A percentile compares a stretch with the other conserved stretches of the same genome.
phyloP scores from a whole-genome alignment of 441 rosid species.

The Jatropha multifida region DNA sequence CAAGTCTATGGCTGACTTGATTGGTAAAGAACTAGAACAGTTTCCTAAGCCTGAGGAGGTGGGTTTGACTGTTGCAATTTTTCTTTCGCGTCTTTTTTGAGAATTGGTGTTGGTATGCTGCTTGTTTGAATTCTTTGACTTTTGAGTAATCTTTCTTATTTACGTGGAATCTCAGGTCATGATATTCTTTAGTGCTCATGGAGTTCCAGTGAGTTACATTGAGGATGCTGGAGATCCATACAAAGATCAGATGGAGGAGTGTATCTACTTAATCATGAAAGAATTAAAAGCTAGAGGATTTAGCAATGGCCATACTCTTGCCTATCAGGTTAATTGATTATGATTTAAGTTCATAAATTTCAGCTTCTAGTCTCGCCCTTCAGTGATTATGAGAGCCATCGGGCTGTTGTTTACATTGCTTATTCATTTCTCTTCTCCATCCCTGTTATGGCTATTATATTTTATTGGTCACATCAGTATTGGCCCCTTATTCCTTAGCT shows the following conservation, averaged over 20 bases:
- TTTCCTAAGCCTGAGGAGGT: conserved; percentile 78
- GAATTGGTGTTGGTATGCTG: background rate
- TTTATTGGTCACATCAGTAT: background rate
- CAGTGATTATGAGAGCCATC: background rate
- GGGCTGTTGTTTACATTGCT: background rate
- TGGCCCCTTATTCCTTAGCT: background rate
- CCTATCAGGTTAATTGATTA: conserved; percentile 71
- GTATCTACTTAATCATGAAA: conserved; percentile 76
- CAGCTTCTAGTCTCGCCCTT: background rate
- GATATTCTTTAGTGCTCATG: conserved; percentile 96
- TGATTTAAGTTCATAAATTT: conserved; percentile 11
- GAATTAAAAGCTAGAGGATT: conserved; percentile 80
- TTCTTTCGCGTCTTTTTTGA: conserved; percentile 1
- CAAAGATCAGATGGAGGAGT: conserved; percentile 97
- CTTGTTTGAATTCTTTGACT: conserved; percentile 9
- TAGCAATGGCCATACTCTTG: conserved; percentile 63
- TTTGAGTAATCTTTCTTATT: background rate
- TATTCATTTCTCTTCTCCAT: background rate
- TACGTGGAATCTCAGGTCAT: conserved; percentile 51
- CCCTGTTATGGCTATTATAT: background rate
- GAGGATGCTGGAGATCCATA: conserved; percentile 93
- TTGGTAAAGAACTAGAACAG: conserved; percentile 61
- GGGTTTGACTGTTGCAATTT: conserved; percentile 15
- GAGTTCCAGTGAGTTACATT: conserved; percentile 90
- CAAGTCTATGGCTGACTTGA: conserved; percentile 90